Base-by-base conservation (phyloP, 2,329 filamentous ascomycete genomes). In the Phialophora chinensis region DNA sequence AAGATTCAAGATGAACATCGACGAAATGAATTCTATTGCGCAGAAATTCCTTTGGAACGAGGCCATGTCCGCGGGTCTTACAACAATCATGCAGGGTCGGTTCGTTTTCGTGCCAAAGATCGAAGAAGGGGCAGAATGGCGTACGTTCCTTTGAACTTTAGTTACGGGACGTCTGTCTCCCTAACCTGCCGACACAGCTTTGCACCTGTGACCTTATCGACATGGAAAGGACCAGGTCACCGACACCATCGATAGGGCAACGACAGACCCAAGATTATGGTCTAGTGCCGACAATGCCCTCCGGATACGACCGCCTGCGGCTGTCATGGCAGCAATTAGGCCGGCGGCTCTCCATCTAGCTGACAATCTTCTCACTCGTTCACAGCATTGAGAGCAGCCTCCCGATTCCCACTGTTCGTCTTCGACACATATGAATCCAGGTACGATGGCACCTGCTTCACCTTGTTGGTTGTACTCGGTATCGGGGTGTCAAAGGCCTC, bases 401-500 rank as follows among this genome's bases (percentile, higher is more conserved):
- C 33, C 20, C 57, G 62, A 52, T 68, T 72, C n/a, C 35, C 42
- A 0, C 73, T 71, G 74, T 86, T 87, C 69, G 78, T 79, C 62
- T 79, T 78, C 58, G 81, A 78, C 56, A 86, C 78, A 75, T 84
- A 88, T 4, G 78, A 79, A 58, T 73, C 78, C 62, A 94, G 79
- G 78, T 93, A 88, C 67, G 77, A 81, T 8, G 91, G 91, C 20
- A 91, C 79, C 8, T 83, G 75, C 33, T 79, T 75, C 3, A 89
- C 82, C 69, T 80, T 78, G 74, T 92, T 91, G 66, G 87, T 83
- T 29, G 82, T 77, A 12, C 83, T 84, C 0, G 87, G 80, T 25
- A 91, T 76, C 0, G 91, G 90, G 62, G 87, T 82, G 0, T 89
- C 91, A 66, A 91, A 80, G 0, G 79, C 80, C 68, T 86, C 84